A percentile compares a stretch with the other conserved stretches of the same genome.
These are phyloP conservation scores for Lizonia empirigonia DNA, from an alignment of 2,329 filamentous ascomycete genomes.

Conservation along the genomic window DNA sequence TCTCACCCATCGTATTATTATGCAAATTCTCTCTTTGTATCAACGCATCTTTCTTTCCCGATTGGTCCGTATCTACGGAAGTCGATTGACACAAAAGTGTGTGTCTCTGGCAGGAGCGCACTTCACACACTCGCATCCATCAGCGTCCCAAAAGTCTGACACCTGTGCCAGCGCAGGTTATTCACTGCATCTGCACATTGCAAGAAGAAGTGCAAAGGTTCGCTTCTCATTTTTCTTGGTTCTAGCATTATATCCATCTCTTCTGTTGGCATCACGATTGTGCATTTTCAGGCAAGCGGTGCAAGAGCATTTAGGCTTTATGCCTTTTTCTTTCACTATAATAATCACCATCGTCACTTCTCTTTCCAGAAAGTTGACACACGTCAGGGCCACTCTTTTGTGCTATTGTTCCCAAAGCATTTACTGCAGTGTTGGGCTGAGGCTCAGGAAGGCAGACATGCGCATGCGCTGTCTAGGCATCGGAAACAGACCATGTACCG, in stretches of 20 bases:
- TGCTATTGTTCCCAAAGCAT: not conserved
- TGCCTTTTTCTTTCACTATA: not conserved
- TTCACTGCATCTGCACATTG: not conserved
- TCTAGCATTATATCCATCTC: not conserved
- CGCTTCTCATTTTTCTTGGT: not conserved
- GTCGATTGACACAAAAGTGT: not conserved
- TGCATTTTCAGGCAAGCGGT: constrained; percentile 10
- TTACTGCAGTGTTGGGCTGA: not conserved
- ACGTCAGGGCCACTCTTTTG: constrained; percentile 30
- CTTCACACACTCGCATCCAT: not conserved
- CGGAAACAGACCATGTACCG: not conserved
- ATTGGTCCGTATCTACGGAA: not conserved
- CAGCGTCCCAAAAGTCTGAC: not conserved
- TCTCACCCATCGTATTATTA: not conserved
- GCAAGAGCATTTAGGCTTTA: not conserved
- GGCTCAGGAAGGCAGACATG: not conserved
- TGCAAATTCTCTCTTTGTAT: not conserved
- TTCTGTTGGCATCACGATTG: not conserved
- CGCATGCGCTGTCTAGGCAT: not conserved
- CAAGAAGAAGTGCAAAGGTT: not conserved
- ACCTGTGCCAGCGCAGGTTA: not conserved
- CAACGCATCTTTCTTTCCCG: not conserved
- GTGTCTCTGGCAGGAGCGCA: too few relatives aligned
- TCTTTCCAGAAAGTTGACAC: constrained; percentile 2
- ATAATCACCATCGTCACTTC: not conserved